Percentiles rank a stretch among this genome's conserved stretches.
Evolutionary conservation across 1,284 basidiomycete genomes (phyloP).

Genomic region (Ustilago curta): DNA sequence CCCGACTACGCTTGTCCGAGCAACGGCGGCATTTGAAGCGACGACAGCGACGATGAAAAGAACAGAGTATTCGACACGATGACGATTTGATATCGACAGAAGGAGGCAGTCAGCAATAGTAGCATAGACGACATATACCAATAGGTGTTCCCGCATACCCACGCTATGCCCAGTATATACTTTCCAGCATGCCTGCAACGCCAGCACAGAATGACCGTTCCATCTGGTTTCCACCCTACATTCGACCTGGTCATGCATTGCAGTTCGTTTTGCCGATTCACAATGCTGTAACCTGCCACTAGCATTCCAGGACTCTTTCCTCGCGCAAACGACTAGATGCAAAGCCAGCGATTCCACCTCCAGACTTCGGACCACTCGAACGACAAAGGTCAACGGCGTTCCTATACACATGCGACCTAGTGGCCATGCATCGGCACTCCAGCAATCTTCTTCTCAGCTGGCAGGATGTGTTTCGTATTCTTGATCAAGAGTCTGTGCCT

Average conservation of each 20-base stretch:
- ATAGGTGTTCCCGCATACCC: neutral
- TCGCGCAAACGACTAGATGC: neutral
- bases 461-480: slow-evolving; percentile 35
- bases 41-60: neutral
- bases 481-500: slow-evolving; percentile 56
- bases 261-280: no score
- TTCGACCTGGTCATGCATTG: neutral
- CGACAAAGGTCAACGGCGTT: neutral
- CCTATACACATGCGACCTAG: neutral
- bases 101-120: neutral
- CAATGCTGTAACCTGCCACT: neutral
- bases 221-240: neutral
- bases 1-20: slow-evolving; percentile 17
- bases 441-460: slow-evolving; percentile 14
- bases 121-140: neutral
- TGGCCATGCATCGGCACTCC: neutral
- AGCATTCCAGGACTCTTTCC: neutral
- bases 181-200: neutral
- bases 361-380: neutral
- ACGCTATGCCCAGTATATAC: neutral
- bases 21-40: slow-evolving; percentile 18
- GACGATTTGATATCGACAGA: slow-evolving; percentile 17
- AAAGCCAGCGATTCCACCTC: neutral
- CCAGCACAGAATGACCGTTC: neutral
- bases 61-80: slow-evolving; percentile 43